These are phyloP conservation scores for Endocladia muricata DNA, from an alignment of 31 red algal genomes.

Conservation along the genomic window DNA sequence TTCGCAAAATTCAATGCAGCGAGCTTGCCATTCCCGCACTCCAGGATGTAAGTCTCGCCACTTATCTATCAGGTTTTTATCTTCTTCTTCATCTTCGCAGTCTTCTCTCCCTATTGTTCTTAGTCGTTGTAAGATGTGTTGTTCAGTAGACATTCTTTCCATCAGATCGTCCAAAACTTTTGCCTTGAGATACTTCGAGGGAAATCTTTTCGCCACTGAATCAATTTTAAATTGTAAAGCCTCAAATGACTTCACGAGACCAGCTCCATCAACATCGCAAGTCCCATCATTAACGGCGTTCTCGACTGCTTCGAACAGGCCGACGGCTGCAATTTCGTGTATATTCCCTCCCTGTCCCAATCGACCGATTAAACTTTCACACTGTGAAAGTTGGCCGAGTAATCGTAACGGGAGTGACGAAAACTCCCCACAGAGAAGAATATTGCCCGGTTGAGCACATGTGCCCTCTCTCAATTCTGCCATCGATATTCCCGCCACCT, in stretches of 20 bases:
- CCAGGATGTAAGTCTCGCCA: conserved; percentile 7
- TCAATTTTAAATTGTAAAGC: too few relatives aligned
- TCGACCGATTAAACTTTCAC: background rate
- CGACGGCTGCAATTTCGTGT: background rate
- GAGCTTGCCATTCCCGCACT: background rate
- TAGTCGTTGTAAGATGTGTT: too few relatives aligned
- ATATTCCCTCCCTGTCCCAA: background rate
- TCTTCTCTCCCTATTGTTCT: background rate
- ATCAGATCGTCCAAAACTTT: background rate
- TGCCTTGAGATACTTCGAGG: background rate
- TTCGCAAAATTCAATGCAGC: background rate
- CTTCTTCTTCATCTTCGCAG: background rate
- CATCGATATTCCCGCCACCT: too few relatives aligned
- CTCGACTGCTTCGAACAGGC: background rate
- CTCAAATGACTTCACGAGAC: background rate
- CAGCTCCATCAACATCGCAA: background rate
- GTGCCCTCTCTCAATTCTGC: too few relatives aligned
- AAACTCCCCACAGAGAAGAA: background rate
- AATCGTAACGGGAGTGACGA: background rate
- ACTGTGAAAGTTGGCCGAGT: background rate
- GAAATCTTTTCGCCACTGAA: background rate
- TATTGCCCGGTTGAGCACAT: background rate
- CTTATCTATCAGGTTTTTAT: background rate
- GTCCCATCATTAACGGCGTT: background rate
- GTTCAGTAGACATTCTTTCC: background rate